Percentiles rank a stretch among this genome's conserved stretches.
Evolutionary conservation across 768 basidiomycete genomes (phyloP).

Genomic region (Boletus fagicola): DNA sequence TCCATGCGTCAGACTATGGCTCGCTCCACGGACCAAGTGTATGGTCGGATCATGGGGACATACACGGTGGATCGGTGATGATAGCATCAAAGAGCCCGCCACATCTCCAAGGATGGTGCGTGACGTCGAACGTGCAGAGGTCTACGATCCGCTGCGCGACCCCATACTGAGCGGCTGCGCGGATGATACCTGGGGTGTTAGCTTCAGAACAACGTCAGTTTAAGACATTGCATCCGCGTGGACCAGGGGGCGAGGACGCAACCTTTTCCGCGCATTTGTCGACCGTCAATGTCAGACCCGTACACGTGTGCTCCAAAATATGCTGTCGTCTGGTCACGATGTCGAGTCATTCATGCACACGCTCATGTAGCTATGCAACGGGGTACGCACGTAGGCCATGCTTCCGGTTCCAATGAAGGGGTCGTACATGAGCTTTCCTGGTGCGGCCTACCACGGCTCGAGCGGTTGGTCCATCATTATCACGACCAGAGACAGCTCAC

Average conservation of each 20-base stretch:
- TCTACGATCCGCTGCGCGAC: conserved; percentile 73
- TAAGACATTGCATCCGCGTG: neutral
- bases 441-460: conserved; percentile 55
- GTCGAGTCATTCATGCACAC: conserved; percentile 1
- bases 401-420: conserved; percentile 95
- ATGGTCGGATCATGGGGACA: conserved; percentile 27
- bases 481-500: conserved; percentile 39
- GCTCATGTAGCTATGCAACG: neutral
- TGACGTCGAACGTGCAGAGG: conserved; percentile 91
- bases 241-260: neutral
- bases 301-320: conserved; percentile 85
- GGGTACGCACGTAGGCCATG: conserved; percentile 68
- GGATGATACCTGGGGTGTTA: conserved; percentile 64
- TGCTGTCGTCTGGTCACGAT: conserved; percentile 61
- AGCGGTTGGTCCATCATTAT: neutral
- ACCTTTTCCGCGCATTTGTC: conserved; percentile 97
- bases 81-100: conserved; percentile 93
- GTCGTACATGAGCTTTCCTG: conserved; percentile 92
- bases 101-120: conserved; percentile 81
- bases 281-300: conserved; percentile 95
- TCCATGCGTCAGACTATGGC: neutral
- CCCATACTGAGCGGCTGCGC: conserved; percentile 84
- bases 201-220: conserved; percentile 24
- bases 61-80: conserved; percentile 92
- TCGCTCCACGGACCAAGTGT: neutral